phyloP scores from a whole-genome alignment of 371 early-diverging fungal genomes.

The Mortierella sp. region DNA sequence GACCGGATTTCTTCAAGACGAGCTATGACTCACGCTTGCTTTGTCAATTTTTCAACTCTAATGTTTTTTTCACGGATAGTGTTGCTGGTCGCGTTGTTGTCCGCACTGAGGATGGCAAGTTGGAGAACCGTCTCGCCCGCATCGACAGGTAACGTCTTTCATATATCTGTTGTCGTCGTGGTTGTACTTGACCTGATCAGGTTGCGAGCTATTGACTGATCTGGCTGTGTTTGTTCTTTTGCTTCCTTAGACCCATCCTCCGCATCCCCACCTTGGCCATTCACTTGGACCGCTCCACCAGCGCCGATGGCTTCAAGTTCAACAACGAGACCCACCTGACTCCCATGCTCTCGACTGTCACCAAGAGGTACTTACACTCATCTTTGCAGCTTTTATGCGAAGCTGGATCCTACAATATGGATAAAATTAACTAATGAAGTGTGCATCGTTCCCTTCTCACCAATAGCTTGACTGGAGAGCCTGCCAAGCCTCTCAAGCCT shows the following conservation, averaged over 20 bases:
- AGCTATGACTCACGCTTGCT: not conserved
- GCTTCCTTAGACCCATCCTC: constrained; percentile 77
- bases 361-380: constrained; percentile 68
- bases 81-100: constrained; percentile 97
- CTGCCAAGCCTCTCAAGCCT: constrained; percentile 41
- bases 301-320: constrained; percentile 87
- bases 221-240: not conserved
- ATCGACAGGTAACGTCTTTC: constrained; percentile 70
- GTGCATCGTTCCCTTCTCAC: not conserved
- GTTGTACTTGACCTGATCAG: no score
- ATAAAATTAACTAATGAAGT: not conserved
- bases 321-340: constrained; percentile 95
- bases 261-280: constrained; percentile 97
- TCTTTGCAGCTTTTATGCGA: not conserved
- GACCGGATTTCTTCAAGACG: not conserved
- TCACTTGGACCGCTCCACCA: constrained; percentile 91
- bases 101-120: constrained; percentile 75
- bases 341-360: constrained; percentile 88
- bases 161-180: not conserved
- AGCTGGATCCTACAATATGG: not conserved
- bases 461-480: constrained; percentile 51
- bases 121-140: constrained; percentile 79
- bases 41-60: not conserved
- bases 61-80: constrained; percentile 38
- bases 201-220: not conserved